Percentiles rank a stretch among this genome's conserved stretches.
These are phyloP conservation scores for Quercus agrifolia DNA, from an alignment of 306 rosid genomes.

Conservation along the genomic window DNA sequence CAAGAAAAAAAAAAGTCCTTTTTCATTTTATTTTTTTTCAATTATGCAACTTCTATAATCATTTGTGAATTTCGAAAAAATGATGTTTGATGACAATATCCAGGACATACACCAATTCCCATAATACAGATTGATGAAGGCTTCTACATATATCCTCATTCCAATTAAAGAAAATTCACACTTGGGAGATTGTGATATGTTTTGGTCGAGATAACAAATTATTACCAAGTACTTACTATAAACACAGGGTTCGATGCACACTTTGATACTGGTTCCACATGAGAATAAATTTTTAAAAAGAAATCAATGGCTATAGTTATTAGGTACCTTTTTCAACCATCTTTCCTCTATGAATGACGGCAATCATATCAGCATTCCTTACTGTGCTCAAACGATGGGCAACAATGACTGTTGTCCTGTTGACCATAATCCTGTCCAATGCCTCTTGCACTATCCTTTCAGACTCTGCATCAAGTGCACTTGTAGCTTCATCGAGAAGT, in stretches of 20 bases:
- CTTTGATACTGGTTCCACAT: not conserved
- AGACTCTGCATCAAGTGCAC: slow-evolving; percentile 74
- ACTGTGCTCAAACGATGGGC: slow-evolving; percentile 73
- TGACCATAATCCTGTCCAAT: slow-evolving; percentile 54
- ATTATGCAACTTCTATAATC: not conserved
- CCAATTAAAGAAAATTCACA: not conserved
- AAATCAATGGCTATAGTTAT: not conserved
- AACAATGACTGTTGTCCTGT: slow-evolving; percentile 62
- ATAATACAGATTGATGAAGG: not conserved
- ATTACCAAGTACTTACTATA: not conserved
- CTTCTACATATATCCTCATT: not conserved
- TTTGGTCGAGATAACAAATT: not conserved
- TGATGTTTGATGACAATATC: not conserved
- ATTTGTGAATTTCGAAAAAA: not conserved
- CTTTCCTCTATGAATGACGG: slow-evolving; percentile 61
- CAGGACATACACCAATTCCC: not conserved
- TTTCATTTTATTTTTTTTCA: not conserved
- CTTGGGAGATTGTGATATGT: not conserved
- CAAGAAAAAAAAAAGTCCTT: no score
- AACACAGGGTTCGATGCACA: not conserved
- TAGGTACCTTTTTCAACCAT: slow-evolving; percentile 59
- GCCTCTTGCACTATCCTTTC: slow-evolving; percentile 70
- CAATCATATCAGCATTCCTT: slow-evolving; percentile 53
- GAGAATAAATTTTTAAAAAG: not conserved
- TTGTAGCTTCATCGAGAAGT: slow-evolving; percentile 71